Evolutionary conservation across 208 protist genomes (phyloP).

Genomic region (Balamuthia mandrillaris): DNA sequence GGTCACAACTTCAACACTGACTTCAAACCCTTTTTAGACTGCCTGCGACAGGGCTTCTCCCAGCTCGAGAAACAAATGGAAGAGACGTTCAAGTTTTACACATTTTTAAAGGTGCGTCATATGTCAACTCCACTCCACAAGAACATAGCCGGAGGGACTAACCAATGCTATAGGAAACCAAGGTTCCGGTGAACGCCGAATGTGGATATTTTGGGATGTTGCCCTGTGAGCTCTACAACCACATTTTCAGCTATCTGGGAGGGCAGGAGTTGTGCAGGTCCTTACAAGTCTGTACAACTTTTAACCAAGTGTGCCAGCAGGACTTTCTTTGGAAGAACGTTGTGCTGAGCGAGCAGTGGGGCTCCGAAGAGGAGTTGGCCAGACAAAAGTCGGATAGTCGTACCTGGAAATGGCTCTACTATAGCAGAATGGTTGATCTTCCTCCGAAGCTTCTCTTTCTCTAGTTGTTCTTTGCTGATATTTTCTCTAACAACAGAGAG

Average conservation of each 20-base stretch:
- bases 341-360: not conserved
- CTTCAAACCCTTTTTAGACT: too few species aligned
- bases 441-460: not conserved
- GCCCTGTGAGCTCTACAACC: not conserved
- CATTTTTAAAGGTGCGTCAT: too few species aligned
- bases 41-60: too few species aligned
- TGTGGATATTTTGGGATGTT: slow-evolving; percentile 18
- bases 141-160: too few species aligned
- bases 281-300: not conserved
- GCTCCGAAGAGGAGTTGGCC: not conserved
- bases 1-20: too few species aligned
- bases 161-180: too few species aligned
- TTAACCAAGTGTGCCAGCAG: not conserved
- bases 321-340: slow-evolving; percentile 24
- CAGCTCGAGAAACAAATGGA: too few species aligned
- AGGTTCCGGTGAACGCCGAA: not conserved
- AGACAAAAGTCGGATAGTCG: not conserved
- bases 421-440: not conserved
- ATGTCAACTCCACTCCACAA: too few species aligned
- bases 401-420: not conserved
- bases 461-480: not conserved
- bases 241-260: slow-evolving; percentile 17
- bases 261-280: not conserved
- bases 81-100: too few species aligned
- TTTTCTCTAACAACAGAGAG: not conserved